A percentile compares a stretch with the other conserved stretches of the same genome.
phyloP scores from a whole-genome alignment of 108 stramenopile genomes.

The Nitzschia inconspicua region DNA sequence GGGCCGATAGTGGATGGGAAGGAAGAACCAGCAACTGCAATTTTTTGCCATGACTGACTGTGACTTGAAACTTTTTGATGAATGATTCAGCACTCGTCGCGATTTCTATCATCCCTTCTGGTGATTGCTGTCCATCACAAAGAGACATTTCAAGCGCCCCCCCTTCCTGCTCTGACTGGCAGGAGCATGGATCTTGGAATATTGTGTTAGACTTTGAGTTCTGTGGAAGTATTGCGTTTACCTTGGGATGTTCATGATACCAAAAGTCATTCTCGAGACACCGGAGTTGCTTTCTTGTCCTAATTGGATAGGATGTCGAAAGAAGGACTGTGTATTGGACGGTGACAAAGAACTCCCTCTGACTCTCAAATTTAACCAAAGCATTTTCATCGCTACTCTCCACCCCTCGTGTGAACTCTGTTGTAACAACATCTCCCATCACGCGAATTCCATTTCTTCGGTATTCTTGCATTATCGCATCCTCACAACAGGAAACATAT shows the following conservation, averaged over 20 bases:
- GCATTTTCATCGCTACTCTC: not conserved
- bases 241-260: not conserved
- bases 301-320: conserved; percentile 8
- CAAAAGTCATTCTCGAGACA: conserved; percentile 16
- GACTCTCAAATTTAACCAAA: not conserved
- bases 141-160: no score
- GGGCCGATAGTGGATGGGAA: conserved; percentile 5
- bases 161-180: not conserved
- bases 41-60: conserved; percentile 10
- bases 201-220: not conserved
- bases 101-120: not conserved
- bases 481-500: conserved; percentile 19
- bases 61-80: conserved; percentile 12
- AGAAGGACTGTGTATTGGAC: conserved; percentile 15
- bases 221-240: not conserved
- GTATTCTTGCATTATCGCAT: conserved; percentile 14
- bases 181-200: not conserved
- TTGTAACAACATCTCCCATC: conserved; percentile 15
- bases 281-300: conserved; percentile 23
- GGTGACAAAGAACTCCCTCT: conserved; percentile 16
- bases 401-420: conserved; percentile 8
- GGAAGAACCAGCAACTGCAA: conserved; percentile 14
- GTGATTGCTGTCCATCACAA: not conserved
- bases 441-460: conserved; percentile 8
- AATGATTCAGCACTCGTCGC: conserved; percentile 14